phyloP scores from a whole-genome alignment of 176 grass and related monocot genomes.

The Zizania latifolia region DNA sequence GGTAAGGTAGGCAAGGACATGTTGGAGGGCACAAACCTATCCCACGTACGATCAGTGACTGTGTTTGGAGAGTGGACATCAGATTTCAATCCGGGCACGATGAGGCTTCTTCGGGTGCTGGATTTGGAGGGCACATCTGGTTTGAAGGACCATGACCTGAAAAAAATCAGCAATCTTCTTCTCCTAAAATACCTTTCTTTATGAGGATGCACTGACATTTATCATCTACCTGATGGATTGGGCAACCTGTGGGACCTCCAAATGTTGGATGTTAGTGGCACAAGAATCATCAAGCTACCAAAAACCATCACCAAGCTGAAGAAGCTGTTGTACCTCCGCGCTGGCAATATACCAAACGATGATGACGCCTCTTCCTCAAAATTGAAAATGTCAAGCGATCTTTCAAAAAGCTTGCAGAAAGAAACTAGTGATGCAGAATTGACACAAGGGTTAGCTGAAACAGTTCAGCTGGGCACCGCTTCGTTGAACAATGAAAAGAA shows the following conservation, averaged over 20 bases:
- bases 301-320: not conserved
- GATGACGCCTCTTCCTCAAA: not conserved
- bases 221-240: not conserved
- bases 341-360: not conserved
- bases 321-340: not conserved
- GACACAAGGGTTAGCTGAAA: not conserved
- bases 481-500: not conserved
- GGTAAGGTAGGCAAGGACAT: too few relatives aligned
- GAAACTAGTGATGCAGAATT: not conserved
- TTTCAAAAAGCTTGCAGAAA: not conserved
- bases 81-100: not conserved
- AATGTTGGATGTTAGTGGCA: not conserved
- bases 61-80: not conserved
- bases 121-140: not conserved
- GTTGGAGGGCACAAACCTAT: not conserved
- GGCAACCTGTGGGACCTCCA: not conserved
- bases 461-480: too few relatives aligned
- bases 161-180: not conserved
- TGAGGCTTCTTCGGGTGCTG: slow-evolving; percentile 14
- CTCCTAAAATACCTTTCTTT: not conserved
- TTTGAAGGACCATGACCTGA: not conserved
- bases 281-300: not conserved
- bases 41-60: not conserved
- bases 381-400: not conserved
- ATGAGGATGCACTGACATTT: not conserved